Evolutionary conservation across 2,329 filamentous ascomycete genomes (phyloP).

Genomic region (Trichoderma citrinoviride): DNA sequence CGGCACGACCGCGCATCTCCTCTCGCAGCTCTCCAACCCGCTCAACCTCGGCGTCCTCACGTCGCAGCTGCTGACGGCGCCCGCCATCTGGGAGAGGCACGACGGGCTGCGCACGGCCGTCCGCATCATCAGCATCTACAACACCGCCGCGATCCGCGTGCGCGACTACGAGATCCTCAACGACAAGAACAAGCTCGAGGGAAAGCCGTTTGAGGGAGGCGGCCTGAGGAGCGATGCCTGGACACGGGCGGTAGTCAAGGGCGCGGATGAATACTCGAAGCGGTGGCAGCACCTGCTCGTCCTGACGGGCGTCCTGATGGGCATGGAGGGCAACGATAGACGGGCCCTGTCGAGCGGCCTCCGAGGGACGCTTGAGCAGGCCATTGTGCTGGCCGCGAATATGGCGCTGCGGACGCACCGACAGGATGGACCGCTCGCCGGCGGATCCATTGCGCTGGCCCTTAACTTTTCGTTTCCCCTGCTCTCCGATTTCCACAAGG

Average conservation of each 20-base stretch:
- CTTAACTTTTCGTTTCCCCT: slow-evolving; percentile 75
- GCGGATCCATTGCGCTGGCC: slow-evolving; percentile 62
- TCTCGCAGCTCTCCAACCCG: slow-evolving; percentile 69
- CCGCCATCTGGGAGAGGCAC: slow-evolving; percentile 65
- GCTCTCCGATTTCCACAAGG: slow-evolving; percentile 59
- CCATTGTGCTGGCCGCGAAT: slow-evolving; percentile 72
- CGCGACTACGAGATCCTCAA: slow-evolving; percentile 47
- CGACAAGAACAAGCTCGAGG: slow-evolving; percentile 26
- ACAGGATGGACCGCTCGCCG: slow-evolving; percentile 42
- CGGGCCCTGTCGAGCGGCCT: slow-evolving; percentile 63
- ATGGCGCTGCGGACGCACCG: slow-evolving; percentile 60
- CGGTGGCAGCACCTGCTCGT: slow-evolving; percentile 85
- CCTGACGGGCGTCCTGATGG: slow-evolving; percentile 73
- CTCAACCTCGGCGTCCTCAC: slow-evolving; percentile 72
- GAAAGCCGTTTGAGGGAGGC: slow-evolving; percentile 38
- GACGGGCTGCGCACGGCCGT: slow-evolving; percentile 61
- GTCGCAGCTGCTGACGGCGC: slow-evolving; percentile 67
- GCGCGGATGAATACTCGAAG: slow-evolving; percentile 56
- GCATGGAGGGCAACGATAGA: slow-evolving; percentile 64
- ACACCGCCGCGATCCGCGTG: slow-evolving; percentile 60
- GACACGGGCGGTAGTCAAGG: slow-evolving; percentile 56
- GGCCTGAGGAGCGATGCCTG: slow-evolving; percentile 51
- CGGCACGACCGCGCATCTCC: slow-evolving; percentile 64
- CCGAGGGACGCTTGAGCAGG: slow-evolving; percentile 66
- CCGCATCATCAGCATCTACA: slow-evolving; percentile 68